A percentile compares a stretch with the other conserved stretches of the same genome.
phyloP scores from a whole-genome alignment of 2,329 filamentous ascomycete genomes.

The Gaeumannomyces sp. region DNA sequence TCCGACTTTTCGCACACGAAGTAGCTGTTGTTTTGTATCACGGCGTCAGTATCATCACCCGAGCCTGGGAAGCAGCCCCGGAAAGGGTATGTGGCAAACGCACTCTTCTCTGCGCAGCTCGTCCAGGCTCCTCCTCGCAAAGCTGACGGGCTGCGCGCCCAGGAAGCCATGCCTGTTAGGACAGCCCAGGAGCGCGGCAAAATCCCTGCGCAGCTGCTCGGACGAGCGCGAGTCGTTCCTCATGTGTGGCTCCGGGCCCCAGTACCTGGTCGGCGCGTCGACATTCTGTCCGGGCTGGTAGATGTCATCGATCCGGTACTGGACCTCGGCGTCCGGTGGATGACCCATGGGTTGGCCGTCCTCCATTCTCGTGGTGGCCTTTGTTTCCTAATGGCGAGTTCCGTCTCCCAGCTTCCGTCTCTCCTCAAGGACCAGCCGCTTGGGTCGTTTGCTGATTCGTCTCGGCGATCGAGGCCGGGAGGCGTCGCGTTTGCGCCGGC shows the following conservation, averaged over 20 bases:
- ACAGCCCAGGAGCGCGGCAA: slow-evolving; percentile 69
- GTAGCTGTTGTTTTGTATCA: slow-evolving; percentile 50
- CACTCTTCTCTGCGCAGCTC: slow-evolving; percentile 76
- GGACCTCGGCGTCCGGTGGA: neutral
- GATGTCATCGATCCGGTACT: slow-evolving; percentile 7
- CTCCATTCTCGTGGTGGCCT: neutral
- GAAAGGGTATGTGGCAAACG: slow-evolving; percentile 19
- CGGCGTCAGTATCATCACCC: slow-evolving; percentile 8
- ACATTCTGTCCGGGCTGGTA: slow-evolving; percentile 10
- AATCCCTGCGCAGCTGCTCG: slow-evolving; percentile 55
- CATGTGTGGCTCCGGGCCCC: slow-evolving; percentile 25
- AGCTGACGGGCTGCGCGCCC: slow-evolving; percentile 91
- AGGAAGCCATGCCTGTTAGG: slow-evolving; percentile 62
- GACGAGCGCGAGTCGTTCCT: slow-evolving; percentile 4
- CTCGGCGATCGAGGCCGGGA: neutral
- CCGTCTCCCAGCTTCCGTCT: neutral
- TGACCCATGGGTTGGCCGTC: neutral
- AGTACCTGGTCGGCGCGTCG: slow-evolving; percentile 5
- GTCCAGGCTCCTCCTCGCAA: slow-evolving; percentile 72
- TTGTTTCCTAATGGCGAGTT: neutral
- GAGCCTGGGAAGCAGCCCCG: neutral
- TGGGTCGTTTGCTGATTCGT: neutral
- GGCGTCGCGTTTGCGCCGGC: neutral
- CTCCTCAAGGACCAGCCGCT: too few species aligned
- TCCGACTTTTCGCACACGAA: slow-evolving; percentile 99